A percentile compares a stretch with the other conserved stretches of the same genome.
These are phyloP conservation scores for Venustampulla echinocandica DNA, from an alignment of 495 filamentous ascomycete species.

Conservation along the genomic window DNA sequence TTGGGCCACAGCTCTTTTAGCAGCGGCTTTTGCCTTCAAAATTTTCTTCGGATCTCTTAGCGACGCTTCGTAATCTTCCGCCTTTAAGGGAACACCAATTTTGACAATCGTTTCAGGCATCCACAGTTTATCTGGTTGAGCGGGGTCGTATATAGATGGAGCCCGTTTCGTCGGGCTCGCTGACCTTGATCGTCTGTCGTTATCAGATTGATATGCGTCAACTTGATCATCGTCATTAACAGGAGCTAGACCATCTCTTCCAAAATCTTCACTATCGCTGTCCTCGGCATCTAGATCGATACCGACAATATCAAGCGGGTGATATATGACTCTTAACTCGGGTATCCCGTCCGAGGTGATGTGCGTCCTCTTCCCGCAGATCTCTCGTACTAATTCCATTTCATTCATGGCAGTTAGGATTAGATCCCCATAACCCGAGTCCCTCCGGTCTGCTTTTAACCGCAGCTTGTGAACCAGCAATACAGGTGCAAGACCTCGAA, in stretches of 20 bases:
- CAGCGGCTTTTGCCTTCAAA: conserved; percentile 12
- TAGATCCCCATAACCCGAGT: conserved; percentile 27
- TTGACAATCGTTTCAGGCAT: conserved; percentile 63
- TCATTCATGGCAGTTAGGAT: conserved; percentile 38
- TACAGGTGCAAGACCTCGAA: conserved; percentile 70
- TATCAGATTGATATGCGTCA: conserved; percentile 36
- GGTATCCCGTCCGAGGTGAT: conserved; percentile 62
- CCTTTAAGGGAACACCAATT: conserved; percentile 60
- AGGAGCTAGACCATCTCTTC: conserved; percentile 37
- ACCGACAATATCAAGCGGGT: conserved; percentile 66
- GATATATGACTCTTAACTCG: conserved; percentile 70
- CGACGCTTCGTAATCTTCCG: conserved; percentile 68
- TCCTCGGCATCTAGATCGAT: conserved; percentile 64
- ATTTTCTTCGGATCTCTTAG: conserved; percentile 42
- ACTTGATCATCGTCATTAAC: conserved; percentile 49
- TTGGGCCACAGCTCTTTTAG: conserved; percentile 17
- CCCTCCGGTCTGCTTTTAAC: conserved; percentile 21
- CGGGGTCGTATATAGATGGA: conserved; percentile 59
- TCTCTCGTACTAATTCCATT: conserved; percentile 42
- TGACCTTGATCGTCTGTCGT: conserved; percentile 30
- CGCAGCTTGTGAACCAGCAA: conserved; percentile 60
- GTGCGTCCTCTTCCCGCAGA: conserved; percentile 60
- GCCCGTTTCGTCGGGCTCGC: conserved; percentile 42
- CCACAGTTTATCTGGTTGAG: conserved; percentile 61
- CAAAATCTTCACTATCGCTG: conserved; percentile 44